Conservation (phyloP, 208 protist species). For the Histomonas meleagridis region DNA sequence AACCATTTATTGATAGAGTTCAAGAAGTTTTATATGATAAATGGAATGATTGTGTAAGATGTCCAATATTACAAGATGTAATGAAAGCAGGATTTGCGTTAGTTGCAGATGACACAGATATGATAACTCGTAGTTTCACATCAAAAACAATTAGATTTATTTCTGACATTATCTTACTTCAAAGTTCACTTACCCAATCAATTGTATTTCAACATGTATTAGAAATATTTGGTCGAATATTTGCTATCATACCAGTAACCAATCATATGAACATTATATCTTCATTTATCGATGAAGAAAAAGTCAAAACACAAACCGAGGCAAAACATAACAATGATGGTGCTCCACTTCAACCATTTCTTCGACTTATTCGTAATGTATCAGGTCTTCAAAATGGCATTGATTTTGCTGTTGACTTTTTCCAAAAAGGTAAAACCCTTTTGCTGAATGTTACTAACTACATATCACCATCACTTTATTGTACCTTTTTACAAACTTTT, state of each 20-base stretch:
- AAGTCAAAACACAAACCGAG: too few relatives aligned
- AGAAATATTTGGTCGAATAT: background rate
- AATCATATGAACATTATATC: background rate
- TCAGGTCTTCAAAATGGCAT: background rate
- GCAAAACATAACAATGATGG: background rate
- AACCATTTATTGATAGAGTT: background rate
- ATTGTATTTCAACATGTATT: background rate
- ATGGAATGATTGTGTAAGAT: background rate
- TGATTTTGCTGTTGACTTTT: background rate
- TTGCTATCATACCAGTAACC: background rate
- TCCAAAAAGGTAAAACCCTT: background rate
- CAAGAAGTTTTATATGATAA: background rate
- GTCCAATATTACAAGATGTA: background rate
- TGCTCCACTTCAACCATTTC: background rate
- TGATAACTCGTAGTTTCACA: background rate
- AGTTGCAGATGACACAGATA: background rate
- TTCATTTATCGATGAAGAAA: background rate
- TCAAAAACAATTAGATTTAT: background rate
- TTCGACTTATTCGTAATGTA: background rate
- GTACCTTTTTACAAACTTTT: background rate
- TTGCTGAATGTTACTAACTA: background rate
- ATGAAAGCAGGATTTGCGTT: slow-evolving; percentile 11
- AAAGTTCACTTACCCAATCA: background rate
- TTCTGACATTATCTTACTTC: background rate
- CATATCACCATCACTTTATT: background rate